Base-by-base conservation (phyloP, 306 rosid genomes). In the Dalbergia cochinchinensis region DNA sequence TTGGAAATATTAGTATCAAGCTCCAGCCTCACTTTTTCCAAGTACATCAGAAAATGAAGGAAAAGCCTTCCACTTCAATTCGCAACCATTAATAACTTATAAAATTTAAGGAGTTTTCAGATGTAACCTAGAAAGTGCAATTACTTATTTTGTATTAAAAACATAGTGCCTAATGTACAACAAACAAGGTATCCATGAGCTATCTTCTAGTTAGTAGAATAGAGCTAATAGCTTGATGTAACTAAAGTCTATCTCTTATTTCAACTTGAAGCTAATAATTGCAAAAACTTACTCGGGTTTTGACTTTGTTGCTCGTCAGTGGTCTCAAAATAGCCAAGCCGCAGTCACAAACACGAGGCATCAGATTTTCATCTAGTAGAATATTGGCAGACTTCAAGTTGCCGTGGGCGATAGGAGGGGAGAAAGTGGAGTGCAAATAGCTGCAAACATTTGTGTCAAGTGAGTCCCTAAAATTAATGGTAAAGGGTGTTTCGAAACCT, bases 321-420 rank as follows among this genome's bases (percentile, higher is more conserved):
- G 96, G 98, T 87, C 87, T 89, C 85, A 93, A 85, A 85, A 85
- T 76, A 53, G 89, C 88, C 74, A 95, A 83, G 73, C 97, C 96
- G 42, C 92, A 89, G 87, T 93, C 96, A 77, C 85, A 84, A 76
- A 95, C 67, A 61, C 84, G 91, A 76, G 99, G 92, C 77, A 44
- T 80, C 54, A 95, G 90, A 53, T 93, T 92, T 84, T 93, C 96
- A 77, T 91, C 96, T 44, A 95, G 94, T 54, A 95, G 84, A 89
- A 95, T 80, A 78, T 93, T 95, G 82, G 98, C 85, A 83, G 96
- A 90, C 89, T 95, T 95, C 88, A 93, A 82, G 87, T 88, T 92
- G 83, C 94, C 83, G 78, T 92, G 99, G 78, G 92, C 87, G 3
- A 89, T 83, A 55, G 98, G 94, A 78, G 97, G 93, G 59, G 91